These are phyloP conservation scores for Megacollybia marginata DNA, from an alignment of 768 basidiomycete genomes.

Conservation along the genomic window DNA sequence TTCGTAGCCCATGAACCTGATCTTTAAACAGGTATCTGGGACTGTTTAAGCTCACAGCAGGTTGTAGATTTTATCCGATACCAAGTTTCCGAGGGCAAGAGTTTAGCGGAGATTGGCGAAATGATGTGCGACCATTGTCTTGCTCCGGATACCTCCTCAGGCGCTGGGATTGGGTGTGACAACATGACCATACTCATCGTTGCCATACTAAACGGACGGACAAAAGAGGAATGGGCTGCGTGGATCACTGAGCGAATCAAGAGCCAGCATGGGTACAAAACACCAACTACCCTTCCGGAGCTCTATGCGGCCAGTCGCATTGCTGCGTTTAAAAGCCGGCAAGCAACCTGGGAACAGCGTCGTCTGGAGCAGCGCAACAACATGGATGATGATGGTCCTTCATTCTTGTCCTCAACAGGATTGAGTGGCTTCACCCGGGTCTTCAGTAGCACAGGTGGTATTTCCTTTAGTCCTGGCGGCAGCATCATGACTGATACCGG, in stretches of 20 bases:
- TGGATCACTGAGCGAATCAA: conserved; percentile 86
- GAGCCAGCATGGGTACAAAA: conserved; percentile 64
- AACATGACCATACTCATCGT: conserved; percentile 97
- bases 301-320: conserved; percentile 65
- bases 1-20: neutral
- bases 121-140: conserved; percentile 88
- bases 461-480: conserved; percentile 54
- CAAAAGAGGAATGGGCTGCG: conserved; percentile 86
- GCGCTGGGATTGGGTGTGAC: conserved; percentile 93
- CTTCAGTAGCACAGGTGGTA: conserved; percentile 50
- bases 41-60: conserved; percentile 90
- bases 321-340: conserved; percentile 53
- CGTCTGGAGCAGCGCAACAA: conserved; percentile 24
- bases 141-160: conserved; percentile 87
- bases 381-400: conserved; percentile 11
- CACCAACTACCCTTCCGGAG: conserved; percentile 69
- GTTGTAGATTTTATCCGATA: conserved; percentile 84
- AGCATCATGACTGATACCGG: conserved; percentile 43
- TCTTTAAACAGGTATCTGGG: conserved; percentile 88
- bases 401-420: conserved; percentile 28
- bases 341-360: conserved; percentile 34
- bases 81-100: conserved; percentile 70
- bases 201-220: conserved; percentile 78
- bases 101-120: conserved; percentile 80
- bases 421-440: conserved; percentile 48